A percentile compares a stretch with the other conserved stretches of the same genome.
Conservation (phyloP, 139 green algal species). For the Coelastrella sp. region DNA sequence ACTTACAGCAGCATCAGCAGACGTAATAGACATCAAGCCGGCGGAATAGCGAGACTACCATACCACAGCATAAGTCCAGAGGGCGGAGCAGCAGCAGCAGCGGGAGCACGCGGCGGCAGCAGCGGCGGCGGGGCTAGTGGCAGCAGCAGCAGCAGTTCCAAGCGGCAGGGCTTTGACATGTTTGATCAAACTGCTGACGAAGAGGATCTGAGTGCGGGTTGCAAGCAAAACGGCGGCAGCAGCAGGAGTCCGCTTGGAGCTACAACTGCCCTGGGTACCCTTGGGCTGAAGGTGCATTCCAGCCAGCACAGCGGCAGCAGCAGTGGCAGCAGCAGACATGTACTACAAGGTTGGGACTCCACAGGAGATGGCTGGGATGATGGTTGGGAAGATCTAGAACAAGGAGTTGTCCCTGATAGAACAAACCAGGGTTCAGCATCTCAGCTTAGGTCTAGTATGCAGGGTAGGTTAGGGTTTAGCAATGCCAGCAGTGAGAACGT, state of each 20-base stretch:
- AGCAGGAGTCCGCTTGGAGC: not conserved
- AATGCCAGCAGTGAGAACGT: too few species aligned
- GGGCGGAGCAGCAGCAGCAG: not conserved
- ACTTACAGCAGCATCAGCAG: not conserved
- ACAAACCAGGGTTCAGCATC: not conserved
- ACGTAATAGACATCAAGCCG: not conserved
- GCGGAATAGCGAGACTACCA: not conserved
- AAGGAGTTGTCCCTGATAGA: not conserved
- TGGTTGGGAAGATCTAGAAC: slow-evolving; percentile 20
- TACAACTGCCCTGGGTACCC: not conserved
- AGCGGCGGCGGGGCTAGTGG: too few species aligned
- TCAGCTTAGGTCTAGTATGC: too few species aligned
- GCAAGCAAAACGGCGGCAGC: not conserved
- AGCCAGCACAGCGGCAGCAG: not conserved
- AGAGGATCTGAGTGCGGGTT: too few species aligned
- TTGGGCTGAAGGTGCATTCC: not conserved
- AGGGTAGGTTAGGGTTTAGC: too few species aligned
- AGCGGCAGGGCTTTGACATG: too few species aligned
- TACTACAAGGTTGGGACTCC: not conserved
- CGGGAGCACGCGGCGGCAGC: not conserved
- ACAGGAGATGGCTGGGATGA: slow-evolving; percentile 4
- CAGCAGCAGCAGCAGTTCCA: too few species aligned
- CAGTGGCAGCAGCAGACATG: not conserved
- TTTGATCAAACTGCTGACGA: not conserved
- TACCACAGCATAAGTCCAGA: not conserved